These are phyloP conservation scores for Candida yuanshanica DNA, from an alignment of 805 yeast species.

Conservation along the genomic window DNA sequence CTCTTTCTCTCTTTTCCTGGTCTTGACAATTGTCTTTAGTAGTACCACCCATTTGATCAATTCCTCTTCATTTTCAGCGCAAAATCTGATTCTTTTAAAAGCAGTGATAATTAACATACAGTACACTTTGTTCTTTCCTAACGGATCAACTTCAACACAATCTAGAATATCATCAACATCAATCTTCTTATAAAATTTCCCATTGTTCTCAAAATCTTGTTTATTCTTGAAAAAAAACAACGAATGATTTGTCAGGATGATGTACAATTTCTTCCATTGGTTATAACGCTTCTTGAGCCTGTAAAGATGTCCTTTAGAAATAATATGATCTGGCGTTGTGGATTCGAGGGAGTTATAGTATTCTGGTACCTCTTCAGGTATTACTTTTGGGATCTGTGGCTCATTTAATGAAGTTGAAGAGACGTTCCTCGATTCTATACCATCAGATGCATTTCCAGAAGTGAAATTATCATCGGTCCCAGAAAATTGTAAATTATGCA, in stretches of 20 bases:
- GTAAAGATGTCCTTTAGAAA: slow-evolving; percentile 37
- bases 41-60: slow-evolving; percentile 44
- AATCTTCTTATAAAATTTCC: slow-evolving; percentile 26
- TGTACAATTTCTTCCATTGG: slow-evolving; percentile 43
- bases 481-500: slow-evolving; percentile 11
- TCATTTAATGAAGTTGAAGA: slow-evolving; percentile 6
- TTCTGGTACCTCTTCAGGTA: slow-evolving; percentile 7
- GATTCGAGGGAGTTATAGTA: slow-evolving; percentile 20
- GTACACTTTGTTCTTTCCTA: slow-evolving; percentile 36
- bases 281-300: slow-evolving; percentile 37
- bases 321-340: slow-evolving; percentile 27
- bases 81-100: slow-evolving; percentile 37
- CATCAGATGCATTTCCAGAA: slow-evolving; percentile 13
- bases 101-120: slow-evolving; percentile 45
- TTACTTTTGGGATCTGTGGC: slow-evolving; percentile 5
- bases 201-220: slow-evolving; percentile 12
- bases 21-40: slow-evolving; percentile 30
- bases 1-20: slow-evolving; percentile 14
- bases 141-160: slow-evolving; percentile 45
- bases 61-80: slow-evolving; percentile 41
- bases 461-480: slow-evolving; percentile 24
- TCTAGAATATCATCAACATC: slow-evolving; percentile 34
- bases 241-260: slow-evolving; percentile 36
- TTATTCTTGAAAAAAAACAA: slow-evolving; percentile 36
- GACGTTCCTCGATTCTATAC: slow-evolving; percentile 3